Evolutionary conservation across 2,329 filamentous ascomycete genomes (phyloP), one percentile per base, ranked within the genome.

Genomic region (Ophiostoma himal-ulmi): DNA sequence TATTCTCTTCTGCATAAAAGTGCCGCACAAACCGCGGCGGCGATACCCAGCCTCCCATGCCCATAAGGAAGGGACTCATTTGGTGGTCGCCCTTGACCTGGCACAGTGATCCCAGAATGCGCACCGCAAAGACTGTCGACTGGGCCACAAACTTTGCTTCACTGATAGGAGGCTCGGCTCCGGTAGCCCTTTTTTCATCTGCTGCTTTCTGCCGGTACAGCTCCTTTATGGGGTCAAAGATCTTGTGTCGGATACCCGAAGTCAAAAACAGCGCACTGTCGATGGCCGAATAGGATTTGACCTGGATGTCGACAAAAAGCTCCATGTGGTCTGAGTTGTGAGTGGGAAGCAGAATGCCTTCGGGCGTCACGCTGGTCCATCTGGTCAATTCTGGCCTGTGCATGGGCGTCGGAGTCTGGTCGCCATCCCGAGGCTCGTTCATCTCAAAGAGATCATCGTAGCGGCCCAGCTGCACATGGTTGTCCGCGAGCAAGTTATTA

Each of bases 311-410:
- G 20, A 65, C 20, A 20, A 3, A 20, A 7, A 65, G 20, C 3
- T 39, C 62, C 4, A 39, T 2, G 20, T 11, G 5, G 6, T n/a
- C 10, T 13, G 1, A 2, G n/a, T 65, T 13, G 36, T 39, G 62
- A 3, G 10, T 22, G 13, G 62, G 62, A 17, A 65, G 7, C 34
- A 39, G 20, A 6, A 65, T n/a, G 36, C 36, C 62, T 7, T 65
- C 36, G 36, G 62, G 62, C 36, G 62, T 65, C 62, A 65, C 62
- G 36, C 62, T 65, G 30, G 62, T 65, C 62, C 62, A 65, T 20
- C 30, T 20, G 14, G 14, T 36, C 14, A 8, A 1, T 5, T 37
- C 8, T 1, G 17, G 30, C 3, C 17, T 26, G 52, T 57, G 52
- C 52, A 26, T 22, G 10, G 52, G n/a, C 7, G 5, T 5, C 22